These are phyloP conservation scores for Hysterium pulicare DNA, from an alignment of 2,329 filamentous ascomycete species.

Conservation along the genomic window DNA sequence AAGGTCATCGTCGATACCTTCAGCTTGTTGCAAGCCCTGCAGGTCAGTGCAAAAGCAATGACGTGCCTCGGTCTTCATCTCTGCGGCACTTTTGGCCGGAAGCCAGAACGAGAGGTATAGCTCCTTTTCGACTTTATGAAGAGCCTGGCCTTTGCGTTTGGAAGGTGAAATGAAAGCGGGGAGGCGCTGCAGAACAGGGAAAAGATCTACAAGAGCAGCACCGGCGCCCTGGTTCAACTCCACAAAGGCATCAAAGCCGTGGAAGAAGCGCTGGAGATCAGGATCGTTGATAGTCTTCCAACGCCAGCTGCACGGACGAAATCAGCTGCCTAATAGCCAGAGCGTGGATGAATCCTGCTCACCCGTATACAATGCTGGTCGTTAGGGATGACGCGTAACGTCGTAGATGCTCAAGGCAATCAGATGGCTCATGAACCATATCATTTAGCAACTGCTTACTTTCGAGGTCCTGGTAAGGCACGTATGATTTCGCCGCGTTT, in stretches of 20 bases:
- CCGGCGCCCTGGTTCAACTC: constrained; percentile 40
- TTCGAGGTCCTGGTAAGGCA: constrained; percentile 55
- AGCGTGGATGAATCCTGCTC: too few relatives aligned
- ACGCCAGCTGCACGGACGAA: constrained; percentile 11
- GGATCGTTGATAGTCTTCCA: constrained; percentile 36
- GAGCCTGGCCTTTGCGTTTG: constrained; percentile 34
- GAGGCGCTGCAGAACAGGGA: constrained; percentile 41
- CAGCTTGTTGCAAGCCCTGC: constrained; percentile 2
- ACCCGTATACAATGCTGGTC: constrained; percentile 51
- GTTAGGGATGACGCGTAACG: constrained; percentile 49
- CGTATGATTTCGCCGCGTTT: constrained; percentile 11
- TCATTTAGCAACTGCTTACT: constrained; percentile 53
- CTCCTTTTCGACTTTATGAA: constrained; percentile 41
- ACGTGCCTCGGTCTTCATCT: constrained; percentile 1
- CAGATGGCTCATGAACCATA: constrained; percentile 43
- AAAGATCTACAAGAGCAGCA: constrained; percentile 44
- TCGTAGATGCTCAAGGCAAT: constrained; percentile 45
- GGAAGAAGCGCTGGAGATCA: constrained; percentile 43
- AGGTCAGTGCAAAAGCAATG: constrained; percentile 12
- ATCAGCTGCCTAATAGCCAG: too few relatives aligned
- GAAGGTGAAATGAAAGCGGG: constrained; percentile 23
- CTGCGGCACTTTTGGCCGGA: constrained; percentile 29
- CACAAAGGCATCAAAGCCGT: constrained; percentile 41
- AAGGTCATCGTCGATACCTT: constrained; percentile 8
- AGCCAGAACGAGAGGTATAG: constrained; percentile 11